Conservation (phyloP, 495 filamentous ascomycete species). For the Alectoria sarmentosa region DNA sequence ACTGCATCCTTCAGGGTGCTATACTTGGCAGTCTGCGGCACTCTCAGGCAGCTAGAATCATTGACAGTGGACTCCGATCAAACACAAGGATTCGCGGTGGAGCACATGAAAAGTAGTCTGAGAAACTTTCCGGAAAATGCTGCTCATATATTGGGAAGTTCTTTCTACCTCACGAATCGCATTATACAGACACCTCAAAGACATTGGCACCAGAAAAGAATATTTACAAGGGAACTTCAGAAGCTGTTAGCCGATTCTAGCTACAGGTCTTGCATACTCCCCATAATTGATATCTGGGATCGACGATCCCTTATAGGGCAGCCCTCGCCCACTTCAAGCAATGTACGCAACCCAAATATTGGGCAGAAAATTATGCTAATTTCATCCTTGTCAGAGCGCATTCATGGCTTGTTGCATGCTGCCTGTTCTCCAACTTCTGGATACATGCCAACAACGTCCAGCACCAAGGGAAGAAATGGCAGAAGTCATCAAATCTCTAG, state of each 20-base stretch:
- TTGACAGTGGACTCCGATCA: constrained; percentile 11
- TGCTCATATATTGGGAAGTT: constrained; percentile 39
- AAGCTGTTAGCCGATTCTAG: neutral
- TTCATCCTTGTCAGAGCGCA: constrained; percentile 11
- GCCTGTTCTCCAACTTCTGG: constrained; percentile 26
- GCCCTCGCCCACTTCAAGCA: constrained; percentile 36
- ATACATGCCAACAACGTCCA: constrained; percentile 11
- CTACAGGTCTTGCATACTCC: constrained; percentile 5
- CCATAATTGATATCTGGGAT: constrained; percentile 42
- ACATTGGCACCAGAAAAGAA: neutral
- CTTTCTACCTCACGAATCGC: constrained; percentile 14
- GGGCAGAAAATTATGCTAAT: neutral
- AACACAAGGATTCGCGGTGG: constrained; percentile 37
- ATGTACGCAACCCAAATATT: constrained; percentile 28
- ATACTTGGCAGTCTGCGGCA: constrained; percentile 13
- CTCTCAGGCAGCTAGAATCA: constrained; percentile 11
- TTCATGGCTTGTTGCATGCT: constrained; percentile 28
- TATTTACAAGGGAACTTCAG: neutral
- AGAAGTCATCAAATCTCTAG: constrained; percentile 35
- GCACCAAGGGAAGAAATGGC: constrained; percentile 3
- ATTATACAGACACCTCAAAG: constrained; percentile 5
- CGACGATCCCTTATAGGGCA: constrained; percentile 36
- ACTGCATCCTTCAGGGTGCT: neutral
- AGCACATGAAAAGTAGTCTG: constrained; percentile 47
- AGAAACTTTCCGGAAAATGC: constrained; percentile 41